Evolutionary conservation across 208 protist species (phyloP).

Genomic region (Phytomonas francai): DNA sequence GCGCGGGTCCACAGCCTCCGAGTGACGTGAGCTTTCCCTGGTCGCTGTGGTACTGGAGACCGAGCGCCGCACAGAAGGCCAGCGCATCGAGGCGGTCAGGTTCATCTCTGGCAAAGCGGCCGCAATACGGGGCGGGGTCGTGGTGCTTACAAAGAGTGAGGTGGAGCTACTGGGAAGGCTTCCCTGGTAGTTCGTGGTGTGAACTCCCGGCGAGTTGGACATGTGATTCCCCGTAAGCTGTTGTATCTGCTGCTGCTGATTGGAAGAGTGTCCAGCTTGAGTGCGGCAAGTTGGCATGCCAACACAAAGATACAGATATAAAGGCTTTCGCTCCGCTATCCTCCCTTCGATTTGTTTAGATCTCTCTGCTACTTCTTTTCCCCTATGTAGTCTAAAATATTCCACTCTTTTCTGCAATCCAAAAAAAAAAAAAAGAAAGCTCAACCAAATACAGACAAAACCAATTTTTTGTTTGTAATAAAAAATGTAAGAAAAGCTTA

Average conservation of each 20-base stretch:
- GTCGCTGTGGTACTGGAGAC: conserved; percentile 26
- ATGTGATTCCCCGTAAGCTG: conserved; percentile 3
- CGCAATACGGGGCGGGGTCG: too few species aligned
- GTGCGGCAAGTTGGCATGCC: conserved; percentile 3
- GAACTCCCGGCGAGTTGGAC: too few species aligned
- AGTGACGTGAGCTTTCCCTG: conserved; percentile 28
- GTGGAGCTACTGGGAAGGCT: too few species aligned
- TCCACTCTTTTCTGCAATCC: not conserved
- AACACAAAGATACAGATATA: too few species aligned
- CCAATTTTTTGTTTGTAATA: not conserved
- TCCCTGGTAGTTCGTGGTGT: too few species aligned
- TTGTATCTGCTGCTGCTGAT: conserved; percentile 12
- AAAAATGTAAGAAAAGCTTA: conserved; percentile 9
- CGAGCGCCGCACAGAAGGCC: conserved; percentile 33
- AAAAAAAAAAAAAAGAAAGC: conserved; percentile 7
- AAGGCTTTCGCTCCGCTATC: too few species aligned
- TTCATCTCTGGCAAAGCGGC: conserved; percentile 5
- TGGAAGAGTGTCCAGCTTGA: conserved; percentile 13
- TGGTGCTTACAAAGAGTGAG: too few species aligned
- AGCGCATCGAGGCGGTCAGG: conserved; percentile 23
- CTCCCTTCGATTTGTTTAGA: too few species aligned
- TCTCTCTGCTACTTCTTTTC: too few species aligned
- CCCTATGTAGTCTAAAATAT: too few species aligned
- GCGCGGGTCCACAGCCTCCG: conserved; percentile 11
- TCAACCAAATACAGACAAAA: conserved; percentile 14